These are phyloP conservation scores for Nannochloris sp. DNA, from an alignment of 139 green algal genomes.

Conservation along the genomic window DNA sequence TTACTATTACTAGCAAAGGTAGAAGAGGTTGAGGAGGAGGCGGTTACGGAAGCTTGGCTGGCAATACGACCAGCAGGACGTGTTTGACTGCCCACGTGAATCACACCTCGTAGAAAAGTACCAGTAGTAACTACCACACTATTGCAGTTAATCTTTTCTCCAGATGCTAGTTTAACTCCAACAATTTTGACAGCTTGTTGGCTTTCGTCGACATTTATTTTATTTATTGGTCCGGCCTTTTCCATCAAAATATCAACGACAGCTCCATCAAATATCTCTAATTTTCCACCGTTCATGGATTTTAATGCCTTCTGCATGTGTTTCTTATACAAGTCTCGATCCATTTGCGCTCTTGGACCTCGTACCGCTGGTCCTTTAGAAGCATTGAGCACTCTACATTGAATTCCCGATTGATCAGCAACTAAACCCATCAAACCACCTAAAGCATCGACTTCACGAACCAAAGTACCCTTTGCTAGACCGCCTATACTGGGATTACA, in stretches of 20 bases:
- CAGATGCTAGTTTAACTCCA: constrained; percentile 26
- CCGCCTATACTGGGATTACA: constrained; percentile 60
- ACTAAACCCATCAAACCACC: constrained; percentile 45
- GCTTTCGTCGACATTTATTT: background rate
- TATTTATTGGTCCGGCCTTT: background rate
- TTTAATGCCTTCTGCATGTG: constrained; percentile 32
- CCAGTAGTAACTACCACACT: constrained; percentile 47
- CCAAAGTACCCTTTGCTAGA: constrained; percentile 51
- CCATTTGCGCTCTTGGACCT: constrained; percentile 53
- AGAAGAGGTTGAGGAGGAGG: background rate
- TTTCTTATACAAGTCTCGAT: constrained; percentile 47
- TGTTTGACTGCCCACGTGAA: constrained; percentile 43
- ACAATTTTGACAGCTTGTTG: background rate
- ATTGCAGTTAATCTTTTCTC: constrained; percentile 22
- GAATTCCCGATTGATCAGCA: constrained; percentile 46
- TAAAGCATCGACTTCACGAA: constrained; percentile 52
- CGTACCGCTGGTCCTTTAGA: constrained; percentile 48
- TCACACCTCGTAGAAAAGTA: constrained; percentile 43
- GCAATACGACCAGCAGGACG: constrained; percentile 33
- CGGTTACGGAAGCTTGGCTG: constrained; percentile 8
- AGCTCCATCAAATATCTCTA: constrained; percentile 38
- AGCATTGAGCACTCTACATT: constrained; percentile 53
- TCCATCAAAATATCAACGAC: constrained; percentile 42
- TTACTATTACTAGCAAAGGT: background rate
- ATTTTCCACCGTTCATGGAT: background rate